Base-by-base conservation (phyloP, 2,329 filamentous ascomycete genomes). In the Talaromyces sp. region DNA sequence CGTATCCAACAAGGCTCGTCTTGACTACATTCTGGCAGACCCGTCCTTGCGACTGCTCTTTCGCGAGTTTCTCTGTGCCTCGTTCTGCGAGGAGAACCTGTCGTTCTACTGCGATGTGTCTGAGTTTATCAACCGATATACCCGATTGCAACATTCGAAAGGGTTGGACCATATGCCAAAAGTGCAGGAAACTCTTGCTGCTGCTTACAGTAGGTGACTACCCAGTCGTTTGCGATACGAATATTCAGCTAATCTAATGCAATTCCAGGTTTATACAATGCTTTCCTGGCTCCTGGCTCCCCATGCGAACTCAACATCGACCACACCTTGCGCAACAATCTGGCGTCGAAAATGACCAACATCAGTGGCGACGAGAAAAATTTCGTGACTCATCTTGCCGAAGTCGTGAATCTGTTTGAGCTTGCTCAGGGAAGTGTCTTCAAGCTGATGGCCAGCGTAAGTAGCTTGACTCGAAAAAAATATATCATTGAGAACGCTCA, bases 281-380 rank as follows among this genome's bases (percentile, higher is more conserved):
- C 94, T 28, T 99, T 97, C 80, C 79, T 99, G 66, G 94, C 94
- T 0, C 94, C 94, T 3, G 94, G 94, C 8, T 97, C 94, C 44
- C 94, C 94, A 0, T 98, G 94, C 75, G 94, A 99, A 79, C 85
- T 98, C 62, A 98, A 98, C 79, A 98, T 98, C 70, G 94, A 99
- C 72, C 94, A 98, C 74, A 89, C 92, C 70, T 83, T 99, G 52
- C 91, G 94, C 64, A 97, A 96, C 76, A 95, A 94, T 72, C 82
- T 99, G 65, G 94, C 95, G 3, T 94, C 90, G 23, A 87, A 94
- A 61, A 99, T 99, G 95, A 99, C 94, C 61, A 92, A 96, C 75
- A 93, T 94, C 1, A 93, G 97, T 34, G 92, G 92, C 40, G 93
- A 96, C 73, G 93, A 97, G 68, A 87, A 89, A 52, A 89, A 92